Evolutionary conservation across 2,329 filamentous ascomycete species (phyloP).

Genomic region (Xylogone sp.): DNA sequence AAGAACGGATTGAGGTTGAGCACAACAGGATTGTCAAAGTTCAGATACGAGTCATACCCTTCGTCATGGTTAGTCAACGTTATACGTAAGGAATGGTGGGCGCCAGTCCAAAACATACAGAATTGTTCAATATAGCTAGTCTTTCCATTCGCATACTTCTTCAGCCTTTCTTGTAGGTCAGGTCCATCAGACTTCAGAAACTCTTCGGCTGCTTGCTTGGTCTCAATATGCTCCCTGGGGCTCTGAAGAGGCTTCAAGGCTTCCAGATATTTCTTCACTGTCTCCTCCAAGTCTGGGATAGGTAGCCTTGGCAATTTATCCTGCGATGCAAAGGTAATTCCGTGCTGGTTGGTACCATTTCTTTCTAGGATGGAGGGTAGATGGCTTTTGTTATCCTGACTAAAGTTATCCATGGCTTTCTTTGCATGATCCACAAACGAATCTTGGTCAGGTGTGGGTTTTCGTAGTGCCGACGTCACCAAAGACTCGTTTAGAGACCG

Average conservation of each 20-base stretch:
- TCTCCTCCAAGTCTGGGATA: constrained; percentile 80
- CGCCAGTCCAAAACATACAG: constrained; percentile 57
- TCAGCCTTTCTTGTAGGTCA: constrained; percentile 81
- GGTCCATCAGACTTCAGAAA: constrained; percentile 81
- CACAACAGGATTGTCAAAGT: constrained; percentile 96
- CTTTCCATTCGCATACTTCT: constrained; percentile 84
- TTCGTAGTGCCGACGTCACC: constrained; percentile 32
- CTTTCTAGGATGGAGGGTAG: constrained; percentile 18
- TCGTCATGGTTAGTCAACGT: constrained; percentile 5
- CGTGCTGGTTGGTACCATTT: constrained; percentile 43
- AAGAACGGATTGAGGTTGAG: constrained; percentile 98
- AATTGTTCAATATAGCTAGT: constrained; percentile 99
- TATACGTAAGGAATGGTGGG: background rate
- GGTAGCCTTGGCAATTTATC: constrained; percentile 87
- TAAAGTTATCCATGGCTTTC: constrained; percentile 44
- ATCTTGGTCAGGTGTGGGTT: constrained; percentile 15
- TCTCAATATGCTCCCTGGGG: constrained; percentile 77
- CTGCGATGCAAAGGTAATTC: constrained; percentile 84
- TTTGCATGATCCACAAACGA: constrained; percentile 49
- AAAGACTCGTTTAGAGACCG: constrained; percentile 71
- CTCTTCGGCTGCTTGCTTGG: constrained; percentile 72
- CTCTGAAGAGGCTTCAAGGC: constrained; percentile 79
- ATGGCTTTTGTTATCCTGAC: constrained; percentile 42
- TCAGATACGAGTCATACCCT: constrained; percentile 99
- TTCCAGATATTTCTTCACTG: constrained; percentile 74